Evolutionary conservation across 2,329 filamentous ascomycete species (phyloP), one percentile per base, ranked within the genome.

Genomic region (Sporothrix globosa): DNA sequence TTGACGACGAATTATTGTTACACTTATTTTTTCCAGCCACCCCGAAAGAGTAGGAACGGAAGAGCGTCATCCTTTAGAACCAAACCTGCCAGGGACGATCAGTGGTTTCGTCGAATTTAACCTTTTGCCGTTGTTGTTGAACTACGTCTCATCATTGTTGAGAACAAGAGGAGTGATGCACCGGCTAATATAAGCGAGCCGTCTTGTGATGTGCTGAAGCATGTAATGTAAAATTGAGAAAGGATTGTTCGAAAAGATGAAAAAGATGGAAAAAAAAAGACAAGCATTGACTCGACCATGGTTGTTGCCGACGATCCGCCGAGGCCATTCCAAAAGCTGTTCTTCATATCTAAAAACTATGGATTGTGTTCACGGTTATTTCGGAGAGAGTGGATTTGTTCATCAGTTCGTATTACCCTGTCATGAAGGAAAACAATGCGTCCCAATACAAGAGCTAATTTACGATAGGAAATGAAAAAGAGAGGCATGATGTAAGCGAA

Each of bases 171-270:
- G 34, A 34, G 21, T 65, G 61, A 50, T 65, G 44, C 44, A 21
- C 60, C 61, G 61, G 61, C 44, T 65, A 65, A 65, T 65, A 30
- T 24, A 34, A 14, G 17, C 61, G 48, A 67, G 63, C 44, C 63
- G 63, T 19, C 24, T 3, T n/a, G 21, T 30, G 60, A 48, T 41
- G 44, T 48, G 48, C 52, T n/a, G n/a, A n/a, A 46, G 44, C 13
- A 19, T 17, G 44, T 13, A 3, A 44, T 17, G 41, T 17, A 17
- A 44, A 17, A 44, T 14, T 44, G 11, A 44, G n/a, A 21, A 10
- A n/a, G 11, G 34, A 34, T 6, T 34, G 34, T 6, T 34, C 34
- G 34, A 17, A 48, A 27, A 48, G 24, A 27, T 1, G 6, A 48
- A 1, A 48, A 1, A 41, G 6, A 63, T 10, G 21, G n/a, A n/a